A percentile compares a stretch with the other conserved stretches of the same genome.
Conservation (phyloP, 176 grass and related monocot genomes). For the Olyra latifolia region DNA sequence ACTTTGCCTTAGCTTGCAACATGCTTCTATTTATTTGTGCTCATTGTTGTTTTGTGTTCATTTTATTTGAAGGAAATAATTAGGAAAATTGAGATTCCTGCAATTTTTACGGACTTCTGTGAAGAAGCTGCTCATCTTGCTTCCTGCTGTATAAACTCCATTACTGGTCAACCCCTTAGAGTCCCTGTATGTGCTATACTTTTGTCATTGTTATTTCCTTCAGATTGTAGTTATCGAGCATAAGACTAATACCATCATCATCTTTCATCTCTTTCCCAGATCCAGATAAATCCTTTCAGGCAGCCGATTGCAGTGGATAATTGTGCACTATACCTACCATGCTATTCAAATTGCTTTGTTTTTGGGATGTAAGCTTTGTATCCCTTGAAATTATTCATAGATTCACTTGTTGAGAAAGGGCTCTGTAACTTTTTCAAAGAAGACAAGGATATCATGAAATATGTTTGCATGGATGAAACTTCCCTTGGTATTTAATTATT, state of each 20-base stretch:
- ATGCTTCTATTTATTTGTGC: not conserved
- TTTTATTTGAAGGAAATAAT: slow-evolving; percentile 72
- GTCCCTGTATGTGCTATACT: slow-evolving; percentile 59
- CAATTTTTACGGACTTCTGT: slow-evolving; percentile 92
- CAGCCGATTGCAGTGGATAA: slow-evolving; percentile 75
- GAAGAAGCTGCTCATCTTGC: slow-evolving; percentile 97
- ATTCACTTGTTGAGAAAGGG: slow-evolving; percentile 1
- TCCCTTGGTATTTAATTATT: not conserved
- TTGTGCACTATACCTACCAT: slow-evolving; percentile 68
- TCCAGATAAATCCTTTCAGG: slow-evolving; percentile 94
- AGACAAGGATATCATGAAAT: slow-evolving; percentile 25
- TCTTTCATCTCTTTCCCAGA: slow-evolving; percentile 44
- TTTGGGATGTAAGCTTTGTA: slow-evolving; percentile 66
- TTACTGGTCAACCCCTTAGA: slow-evolving; percentile 54
- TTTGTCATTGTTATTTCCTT: slow-evolving; percentile 3
- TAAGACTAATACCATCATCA: slow-evolving; percentile 4
- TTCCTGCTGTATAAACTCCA: slow-evolving; percentile 65
- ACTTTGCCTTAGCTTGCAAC: not conserved
- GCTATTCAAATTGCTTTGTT: slow-evolving; percentile 91
- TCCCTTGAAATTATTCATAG: not conserved
- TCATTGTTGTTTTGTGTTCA: not conserved
- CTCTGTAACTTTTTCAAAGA: slow-evolving; percentile 9
- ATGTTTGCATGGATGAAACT: slow-evolving; percentile 1
- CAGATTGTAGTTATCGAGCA: not conserved
- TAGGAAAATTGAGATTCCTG: slow-evolving; percentile 52